Evolutionary conservation across 345 rosid species (phyloP), one percentile per base, ranked within the genome.

Genomic region (Murraya koenigii): DNA sequence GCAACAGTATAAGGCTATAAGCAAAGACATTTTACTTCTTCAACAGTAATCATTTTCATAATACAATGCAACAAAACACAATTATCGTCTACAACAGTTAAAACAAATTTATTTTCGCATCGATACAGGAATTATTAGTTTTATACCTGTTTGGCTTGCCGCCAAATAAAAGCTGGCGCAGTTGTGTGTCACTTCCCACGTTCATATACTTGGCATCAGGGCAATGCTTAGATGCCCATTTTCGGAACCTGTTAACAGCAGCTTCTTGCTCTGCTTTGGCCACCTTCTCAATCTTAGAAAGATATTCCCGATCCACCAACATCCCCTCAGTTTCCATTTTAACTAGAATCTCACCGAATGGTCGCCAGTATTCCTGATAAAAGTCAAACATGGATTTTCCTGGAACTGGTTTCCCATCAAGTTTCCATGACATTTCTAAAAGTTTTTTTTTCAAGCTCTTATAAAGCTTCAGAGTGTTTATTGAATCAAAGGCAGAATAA

Each of bases 401-500:
- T 66, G 76, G 56, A 72, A 78, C 38, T 17, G 75, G 79, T 72
- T 79, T 85, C 32, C 90, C 94, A 83, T 93, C 85, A 79, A 85
- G 78, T 76, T 68, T 86, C 98, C 99, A 96, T 36, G 84, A 22
- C 85, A 80, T 90, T 28, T 33, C 30, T 32, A 71, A 79, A 33
- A 96, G 82, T 82, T 91, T 80, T 74, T 60, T 79, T 74, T 75
- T 82, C 89, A 96, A 83, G 88, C 97, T 91, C 71, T 91, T 91
- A 56, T 90, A 91, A 77, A 92, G 97, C 79, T 90, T 91, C 60
- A 89, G 85, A 2, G 99, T 96, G 87, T 93, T 92, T 78, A 96
- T 90, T 65, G 98, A 90, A 89, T 96, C 97, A 82, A 94, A 85
- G 49, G 97, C 93, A 74, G 99, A 96, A 86, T 96, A 96, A 47